Evolutionary conservation across 2,329 filamentous ascomycete genomes (phyloP).

Genomic region (Pseudopithomyces chartarum): DNA sequence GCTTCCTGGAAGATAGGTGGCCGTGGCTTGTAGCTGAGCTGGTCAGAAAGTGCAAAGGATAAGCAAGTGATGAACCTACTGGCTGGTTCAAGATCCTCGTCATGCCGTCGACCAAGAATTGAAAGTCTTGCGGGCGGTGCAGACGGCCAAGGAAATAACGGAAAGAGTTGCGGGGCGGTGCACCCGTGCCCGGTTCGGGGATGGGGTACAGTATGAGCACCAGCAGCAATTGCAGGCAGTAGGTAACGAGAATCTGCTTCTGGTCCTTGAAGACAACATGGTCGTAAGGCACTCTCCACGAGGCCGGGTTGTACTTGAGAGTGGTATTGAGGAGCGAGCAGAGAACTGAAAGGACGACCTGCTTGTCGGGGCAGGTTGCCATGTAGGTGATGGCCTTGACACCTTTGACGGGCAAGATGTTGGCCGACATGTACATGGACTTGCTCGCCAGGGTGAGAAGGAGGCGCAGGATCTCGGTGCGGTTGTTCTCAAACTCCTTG

Average conservation of each 20-base stretch:
- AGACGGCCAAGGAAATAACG: slow-evolving; percentile 89
- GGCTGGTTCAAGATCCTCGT: slow-evolving; percentile 90
- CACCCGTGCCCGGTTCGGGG: slow-evolving; percentile 70
- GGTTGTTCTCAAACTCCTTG: slow-evolving; percentile 90
- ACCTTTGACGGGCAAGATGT: slow-evolving; percentile 77
- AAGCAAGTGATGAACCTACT: slow-evolving; percentile 38
- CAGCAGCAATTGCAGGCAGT: slow-evolving; percentile 88
- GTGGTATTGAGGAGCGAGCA: slow-evolving; percentile 95
- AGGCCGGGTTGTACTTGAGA: slow-evolving; percentile 92
- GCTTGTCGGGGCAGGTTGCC: slow-evolving; percentile 85
- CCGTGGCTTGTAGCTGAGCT: slow-evolving; percentile 74
- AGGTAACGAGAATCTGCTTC: slow-evolving; percentile 87
- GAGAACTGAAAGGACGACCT: slow-evolving; percentile 84
- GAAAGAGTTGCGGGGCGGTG: slow-evolving; percentile 85
- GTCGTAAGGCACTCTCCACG: slow-evolving; percentile 93
- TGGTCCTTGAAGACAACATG: slow-evolving; percentile 89
- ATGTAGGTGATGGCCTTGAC: slow-evolving; percentile 87
- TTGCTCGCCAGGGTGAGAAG: slow-evolving; percentile 85
- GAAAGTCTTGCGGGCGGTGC: slow-evolving; percentile 94
- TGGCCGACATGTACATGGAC: slow-evolving; percentile 89
- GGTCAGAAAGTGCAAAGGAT: slow-evolving; percentile 23
- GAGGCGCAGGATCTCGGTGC: slow-evolving; percentile 85
- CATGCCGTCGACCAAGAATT: slow-evolving; percentile 96
- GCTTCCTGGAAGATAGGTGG: slow-evolving; percentile 84
- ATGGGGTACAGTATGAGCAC: slow-evolving; percentile 85